Evolutionary conservation across 345 rosid species (phyloP), one percentile per base, ranked within the genome.

Genomic region (rapeseed (Brassica napus)): DNA sequence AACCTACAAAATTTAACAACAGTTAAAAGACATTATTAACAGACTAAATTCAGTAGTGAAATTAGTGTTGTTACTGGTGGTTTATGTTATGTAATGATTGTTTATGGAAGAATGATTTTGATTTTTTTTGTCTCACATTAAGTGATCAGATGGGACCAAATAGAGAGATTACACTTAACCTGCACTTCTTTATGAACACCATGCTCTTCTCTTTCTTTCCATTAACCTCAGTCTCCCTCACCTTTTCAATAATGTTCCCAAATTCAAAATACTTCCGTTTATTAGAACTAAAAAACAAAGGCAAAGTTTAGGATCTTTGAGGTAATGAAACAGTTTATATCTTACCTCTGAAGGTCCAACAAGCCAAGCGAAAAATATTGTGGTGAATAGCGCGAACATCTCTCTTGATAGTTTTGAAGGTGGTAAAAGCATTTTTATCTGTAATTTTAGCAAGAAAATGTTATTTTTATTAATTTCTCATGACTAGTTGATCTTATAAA

Each of bases 171-270:
- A 74, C 55, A 59, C 52, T 84, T 34, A 78, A 92, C 97, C 97
- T 94, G 99, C 99, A 95, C 81, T 89, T 93, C 69, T 86, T 85
- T 59, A 95, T 83, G 89, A 84, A 86, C 79, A 91, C 98, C 12
- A 90, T 89, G 85, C 89, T 93, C 86, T 86, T 91, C 79, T 95
- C 94, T 65, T 65, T 89, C 23, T 66, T 86, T 68, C 99, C 99
- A 57, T 90, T 79, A 82, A 88, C 34, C 79, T 91, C 98, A 9
- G 90, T 88, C 76, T 93, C 98, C 85, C 14, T 79, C 64, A 73
- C 77, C 82, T 79, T 66, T 32, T 6, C 68, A 72, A 72, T 23
- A 11, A 61, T 52, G 9, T 24, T 63, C 5, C n/a, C 52, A 0
- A 30, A 69, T 68, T 32, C 60, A 60, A 60, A 59, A 24, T 12